Conservation (phyloP, 331 rosid species). For the Erythrophleum ivorense region DNA sequence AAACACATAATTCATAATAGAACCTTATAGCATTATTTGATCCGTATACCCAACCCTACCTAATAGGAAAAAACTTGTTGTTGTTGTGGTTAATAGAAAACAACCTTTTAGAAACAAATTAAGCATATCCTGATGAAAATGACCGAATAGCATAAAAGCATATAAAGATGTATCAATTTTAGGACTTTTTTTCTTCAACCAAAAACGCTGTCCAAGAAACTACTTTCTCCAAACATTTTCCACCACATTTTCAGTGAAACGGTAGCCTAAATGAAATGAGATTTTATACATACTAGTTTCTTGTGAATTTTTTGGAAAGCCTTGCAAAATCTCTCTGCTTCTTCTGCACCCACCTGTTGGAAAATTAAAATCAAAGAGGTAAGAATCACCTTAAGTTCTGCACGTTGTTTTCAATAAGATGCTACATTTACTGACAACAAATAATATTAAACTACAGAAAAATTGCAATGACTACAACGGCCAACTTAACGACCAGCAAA, state of each 20-base stretch:
- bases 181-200: background rate
- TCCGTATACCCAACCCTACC: no score
- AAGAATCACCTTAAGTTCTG: background rate
- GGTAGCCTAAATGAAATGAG: conserved; percentile 2
- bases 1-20: no score
- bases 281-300: conserved; percentile 63
- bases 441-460: background rate
- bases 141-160: no score
- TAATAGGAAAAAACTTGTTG: no score
- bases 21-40: no score
- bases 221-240: background rate
- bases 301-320: conserved; percentile 72
- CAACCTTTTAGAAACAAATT: background rate
- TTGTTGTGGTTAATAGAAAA: background rate
- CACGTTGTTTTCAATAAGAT: background rate
- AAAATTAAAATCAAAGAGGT: background rate
- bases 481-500: conserved; percentile 29
- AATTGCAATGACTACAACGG: background rate
- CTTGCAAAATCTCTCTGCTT: conserved; percentile 84
- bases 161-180: background rate
- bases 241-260: conserved; percentile 8
- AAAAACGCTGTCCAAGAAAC: conserved; percentile 7
- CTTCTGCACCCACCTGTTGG: conserved; percentile 67
- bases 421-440: background rate
- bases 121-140: background rate